Base-by-base conservation (phyloP, 805 yeast genomes). In the Nakazawaea populi region DNA sequence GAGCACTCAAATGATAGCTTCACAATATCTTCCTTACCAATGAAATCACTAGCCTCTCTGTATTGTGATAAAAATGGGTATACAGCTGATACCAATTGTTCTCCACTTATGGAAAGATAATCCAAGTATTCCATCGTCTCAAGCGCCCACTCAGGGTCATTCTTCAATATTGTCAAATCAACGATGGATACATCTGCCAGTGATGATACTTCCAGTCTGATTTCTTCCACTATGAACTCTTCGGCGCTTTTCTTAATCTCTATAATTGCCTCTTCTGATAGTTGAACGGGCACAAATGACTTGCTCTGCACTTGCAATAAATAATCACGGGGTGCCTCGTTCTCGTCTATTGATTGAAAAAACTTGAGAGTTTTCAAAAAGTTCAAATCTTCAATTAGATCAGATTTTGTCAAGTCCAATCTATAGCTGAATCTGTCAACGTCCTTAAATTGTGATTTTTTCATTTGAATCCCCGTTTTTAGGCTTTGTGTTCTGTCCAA, bases 281-380 rank as follows among this genome's bases (percentile, higher is more conserved):
- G 60, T 1, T 92, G 76, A 62, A 94, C 94, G 0, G 99, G 99
- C 1, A 98, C 98, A 65, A 92, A 98, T 30, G 18, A 9, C 10
- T 29, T 5, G 5, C 34, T n/a, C 2, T 29, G 11, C 18, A 42
- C 46, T 4, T 42, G 28, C 12, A 39, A 36, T 35, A 42, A 30
- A 3, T 40, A 39, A 12, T 30, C 32, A 7, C 8, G 18, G 14
- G 11, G 35, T 2, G 30, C 9, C 5, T 30, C 47, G 18, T 53
- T 44, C 6, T 53, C 30, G 4, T 60, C 49, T 0, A 58, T 40
- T 14, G 42, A 30, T 31, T 50, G 53, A 9, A 50, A 36, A 30
- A 45, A 50, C 6, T 44, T 40, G 9, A 50, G 37, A 9, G 42
- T 5, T 42, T 50, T 50, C 35, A 46, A 36, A 24, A 41, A 50